phyloP scores from a whole-genome alignment of 768 basidiomycete genomes.

The Russula brevipes region DNA sequence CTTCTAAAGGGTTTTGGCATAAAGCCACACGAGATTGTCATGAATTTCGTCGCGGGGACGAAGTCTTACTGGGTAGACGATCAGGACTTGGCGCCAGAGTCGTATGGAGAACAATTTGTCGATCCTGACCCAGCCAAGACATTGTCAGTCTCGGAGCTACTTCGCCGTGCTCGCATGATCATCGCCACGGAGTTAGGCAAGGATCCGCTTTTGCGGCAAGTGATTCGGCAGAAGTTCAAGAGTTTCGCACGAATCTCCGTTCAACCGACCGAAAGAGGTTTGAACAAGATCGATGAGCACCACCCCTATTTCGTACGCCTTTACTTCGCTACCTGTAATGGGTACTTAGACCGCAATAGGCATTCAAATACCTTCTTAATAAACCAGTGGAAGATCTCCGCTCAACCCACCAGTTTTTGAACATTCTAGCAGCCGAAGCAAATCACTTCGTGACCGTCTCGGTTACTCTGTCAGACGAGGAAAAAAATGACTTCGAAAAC shows the following conservation, averaged over 20 bases:
- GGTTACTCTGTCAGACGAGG: constrained; percentile 59
- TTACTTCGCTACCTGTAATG: neutral
- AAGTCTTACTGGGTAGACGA: constrained; percentile 73
- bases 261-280: constrained; percentile 82
- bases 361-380: constrained; percentile 88
- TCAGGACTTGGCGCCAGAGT: constrained; percentile 69
- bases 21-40: constrained; percentile 74
- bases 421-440: constrained; percentile 87
- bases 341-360: constrained; percentile 42
- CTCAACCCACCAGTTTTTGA: constrained; percentile 73
- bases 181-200: constrained; percentile 87
- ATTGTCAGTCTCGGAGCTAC: constrained; percentile 58
- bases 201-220: constrained; percentile 80
- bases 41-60: constrained; percentile 63
- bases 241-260: constrained; percentile 72
- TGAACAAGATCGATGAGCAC: constrained; percentile 67
- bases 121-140: constrained; percentile 60
- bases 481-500: constrained; percentile 64
- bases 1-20: constrained; percentile 73
- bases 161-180: constrained; percentile 74
- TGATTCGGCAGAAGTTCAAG: constrained; percentile 71
- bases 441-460: constrained; percentile 78
- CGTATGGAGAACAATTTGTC: constrained; percentile 81
- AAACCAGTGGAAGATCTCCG: constrained; percentile 72
- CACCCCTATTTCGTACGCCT: constrained; percentile 64